Percentiles rank a stretch among this genome's conserved stretches.
Conservation (phyloP, 805 yeast genomes). For the Tetrapisispora fleetii region DNA sequence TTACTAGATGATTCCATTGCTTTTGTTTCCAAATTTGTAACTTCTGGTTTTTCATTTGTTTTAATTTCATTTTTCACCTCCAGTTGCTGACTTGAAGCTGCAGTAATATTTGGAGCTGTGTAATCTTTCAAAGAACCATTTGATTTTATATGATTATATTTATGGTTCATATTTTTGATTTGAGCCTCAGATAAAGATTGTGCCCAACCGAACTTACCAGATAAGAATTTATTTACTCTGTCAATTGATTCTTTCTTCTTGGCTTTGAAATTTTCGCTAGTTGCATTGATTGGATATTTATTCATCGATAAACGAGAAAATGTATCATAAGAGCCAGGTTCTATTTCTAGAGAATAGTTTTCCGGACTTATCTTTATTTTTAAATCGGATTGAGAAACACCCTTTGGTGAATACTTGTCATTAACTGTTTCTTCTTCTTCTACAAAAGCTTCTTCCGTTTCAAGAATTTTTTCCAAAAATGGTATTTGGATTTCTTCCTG, state of each 20-base stretch:
- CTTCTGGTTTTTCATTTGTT: not conserved
- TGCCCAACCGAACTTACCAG: slow-evolving; percentile 51
- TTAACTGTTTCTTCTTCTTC: slow-evolving; percentile 23
- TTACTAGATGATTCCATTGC: slow-evolving; percentile 23
- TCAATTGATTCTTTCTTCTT: slow-evolving; percentile 27
- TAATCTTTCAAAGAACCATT: slow-evolving; percentile 14
- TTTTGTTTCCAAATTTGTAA: slow-evolving; percentile 1
- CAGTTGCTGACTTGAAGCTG: not conserved
- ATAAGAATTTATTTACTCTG: slow-evolving; percentile 32
- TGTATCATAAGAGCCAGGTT: slow-evolving; percentile 67
- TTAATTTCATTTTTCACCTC: not conserved
- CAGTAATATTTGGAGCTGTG: not conserved
- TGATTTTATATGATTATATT: slow-evolving; percentile 13
- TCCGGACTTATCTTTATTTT: slow-evolving; percentile 71
- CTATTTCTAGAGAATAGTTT: slow-evolving; percentile 73
- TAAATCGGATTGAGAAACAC: slow-evolving; percentile 57
- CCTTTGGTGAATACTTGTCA: slow-evolving; percentile 34
- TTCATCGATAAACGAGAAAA: slow-evolving; percentile 55
- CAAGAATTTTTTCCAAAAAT: slow-evolving; percentile 53
- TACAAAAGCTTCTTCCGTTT: slow-evolving; percentile 43
- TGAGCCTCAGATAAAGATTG: slow-evolving; percentile 33
- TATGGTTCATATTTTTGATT: slow-evolving; percentile 19
- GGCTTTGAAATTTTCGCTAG: slow-evolving; percentile 23
- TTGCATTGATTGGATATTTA: slow-evolving; percentile 23
- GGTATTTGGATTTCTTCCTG: slow-evolving; percentile 71